A percentile compares a stretch with the other conserved stretches of the same genome.
Conservation (phyloP, 2,329 filamentous ascomycete genomes). For the Aspergillus versicolor region DNA sequence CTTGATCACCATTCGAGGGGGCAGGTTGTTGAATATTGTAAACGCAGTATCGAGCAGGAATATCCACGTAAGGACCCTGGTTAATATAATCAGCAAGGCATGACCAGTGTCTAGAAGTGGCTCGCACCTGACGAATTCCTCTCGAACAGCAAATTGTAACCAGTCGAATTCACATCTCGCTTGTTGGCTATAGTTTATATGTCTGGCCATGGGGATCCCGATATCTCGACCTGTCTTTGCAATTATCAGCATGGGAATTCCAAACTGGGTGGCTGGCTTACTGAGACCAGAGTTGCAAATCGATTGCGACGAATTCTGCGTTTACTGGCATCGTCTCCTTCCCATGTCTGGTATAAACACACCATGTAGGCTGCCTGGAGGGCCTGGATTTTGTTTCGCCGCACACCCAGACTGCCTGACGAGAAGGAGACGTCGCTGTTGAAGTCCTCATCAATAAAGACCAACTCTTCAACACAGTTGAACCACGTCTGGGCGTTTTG, state of each 20-base stretch:
- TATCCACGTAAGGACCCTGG: constrained; percentile 24
- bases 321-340: constrained; percentile 36
- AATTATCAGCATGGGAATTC: background rate
- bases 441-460: constrained; percentile 39
- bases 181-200: constrained; percentile 26
- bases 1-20: constrained; percentile 41
- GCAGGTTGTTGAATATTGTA: constrained; percentile 44
- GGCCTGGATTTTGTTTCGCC: constrained; percentile 31
- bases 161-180: constrained; percentile 32
- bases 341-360: constrained; percentile 43
- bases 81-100: too few species aligned
- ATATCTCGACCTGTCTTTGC: constrained; percentile 31
- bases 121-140: constrained; percentile 35
- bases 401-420: background rate
- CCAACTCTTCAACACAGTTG: constrained; percentile 41
- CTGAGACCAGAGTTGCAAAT: constrained; percentile 37
- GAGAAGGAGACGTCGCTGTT: constrained; percentile 25
- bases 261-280: constrained; percentile 17
- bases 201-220: constrained; percentile 27
- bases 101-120: background rate
- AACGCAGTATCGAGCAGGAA: constrained; percentile 42
- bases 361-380: constrained; percentile 41
- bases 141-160: constrained; percentile 32
- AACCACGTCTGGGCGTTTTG: constrained; percentile 36
- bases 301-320: constrained; percentile 36